These are phyloP conservation scores for Peniophora sp. DNA, from an alignment of 1,284 basidiomycete species.

Conservation along the genomic window DNA sequence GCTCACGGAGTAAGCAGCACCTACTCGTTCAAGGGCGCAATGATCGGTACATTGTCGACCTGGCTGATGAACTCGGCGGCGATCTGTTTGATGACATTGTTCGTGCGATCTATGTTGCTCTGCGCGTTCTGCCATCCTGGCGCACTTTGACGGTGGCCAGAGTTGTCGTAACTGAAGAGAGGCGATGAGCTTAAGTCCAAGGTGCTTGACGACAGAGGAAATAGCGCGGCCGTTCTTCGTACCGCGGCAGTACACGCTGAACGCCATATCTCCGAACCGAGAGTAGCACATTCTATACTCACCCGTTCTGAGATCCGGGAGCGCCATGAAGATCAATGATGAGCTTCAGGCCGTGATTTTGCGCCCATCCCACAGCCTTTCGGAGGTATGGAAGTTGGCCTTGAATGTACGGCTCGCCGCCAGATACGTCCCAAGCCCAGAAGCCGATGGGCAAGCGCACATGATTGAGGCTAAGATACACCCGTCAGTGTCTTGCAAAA, in stretches of 20 bases:
- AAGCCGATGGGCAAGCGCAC: constrained; percentile 86
- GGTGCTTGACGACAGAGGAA: background rate
- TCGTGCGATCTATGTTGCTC: constrained; percentile 64
- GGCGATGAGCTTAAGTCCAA: background rate
- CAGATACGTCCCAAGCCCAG: constrained; percentile 83
- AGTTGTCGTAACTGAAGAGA: constrained; percentile 68
- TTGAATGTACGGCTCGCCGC: constrained; percentile 80
- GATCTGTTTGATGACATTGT: constrained; percentile 60
- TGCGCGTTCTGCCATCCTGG: constrained; percentile 68
- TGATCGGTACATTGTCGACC: constrained; percentile 54
- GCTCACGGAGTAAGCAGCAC: constrained; percentile 16
- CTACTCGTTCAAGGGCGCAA: constrained; percentile 74
- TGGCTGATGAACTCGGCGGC: constrained; percentile 52
- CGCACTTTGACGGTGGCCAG: constrained; percentile 57
- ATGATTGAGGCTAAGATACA: constrained; percentile 76
- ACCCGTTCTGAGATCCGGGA: constrained; percentile 82
- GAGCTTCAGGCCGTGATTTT: constrained; percentile 69
- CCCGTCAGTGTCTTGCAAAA: too few relatives aligned
- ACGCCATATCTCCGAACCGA: background rate
- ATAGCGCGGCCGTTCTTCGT: background rate
- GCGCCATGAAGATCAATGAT: constrained; percentile 80
- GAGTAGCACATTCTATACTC: background rate
- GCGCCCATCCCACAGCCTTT: constrained; percentile 75
- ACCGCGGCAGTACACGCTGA: background rate
- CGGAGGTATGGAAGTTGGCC: constrained; percentile 73